A percentile compares a stretch with the other conserved stretches of the same genome.
Conservation (phyloP, 768 basidiomycete species). For the Leccinum uliginosum region DNA sequence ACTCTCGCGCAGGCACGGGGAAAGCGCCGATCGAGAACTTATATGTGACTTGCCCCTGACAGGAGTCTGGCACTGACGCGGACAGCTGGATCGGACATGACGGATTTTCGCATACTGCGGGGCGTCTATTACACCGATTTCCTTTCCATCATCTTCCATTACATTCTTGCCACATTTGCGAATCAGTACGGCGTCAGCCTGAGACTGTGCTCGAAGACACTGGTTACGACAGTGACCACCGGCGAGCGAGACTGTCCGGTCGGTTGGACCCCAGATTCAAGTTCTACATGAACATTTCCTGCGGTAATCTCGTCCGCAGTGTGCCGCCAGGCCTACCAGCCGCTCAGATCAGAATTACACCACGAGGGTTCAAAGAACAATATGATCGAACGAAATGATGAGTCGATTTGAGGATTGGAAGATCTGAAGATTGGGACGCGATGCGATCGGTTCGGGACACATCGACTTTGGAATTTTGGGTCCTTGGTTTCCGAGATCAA, state of each 20-base stretch:
- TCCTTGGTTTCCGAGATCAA: background rate
- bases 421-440: background rate
- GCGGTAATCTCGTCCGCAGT: background rate
- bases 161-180: background rate
- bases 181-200: background rate
- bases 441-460: background rate
- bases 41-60: background rate
- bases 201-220: background rate
- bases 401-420: background rate
- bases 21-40: background rate
- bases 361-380: background rate
- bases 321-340: background rate
- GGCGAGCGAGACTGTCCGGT: background rate
- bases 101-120: background rate
- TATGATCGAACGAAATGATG: background rate
- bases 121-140: background rate
- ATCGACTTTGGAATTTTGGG: background rate
- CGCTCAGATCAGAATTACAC: background rate
- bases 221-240: background rate
- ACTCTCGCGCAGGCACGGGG: background rate
- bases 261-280: background rate
- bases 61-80: background rate
- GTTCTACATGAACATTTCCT: background rate
- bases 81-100: background rate
- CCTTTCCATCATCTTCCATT: background rate